Conservation (phyloP, 2,329 filamentous ascomycete genomes). For the Pyrenophora seminiperda region DNA sequence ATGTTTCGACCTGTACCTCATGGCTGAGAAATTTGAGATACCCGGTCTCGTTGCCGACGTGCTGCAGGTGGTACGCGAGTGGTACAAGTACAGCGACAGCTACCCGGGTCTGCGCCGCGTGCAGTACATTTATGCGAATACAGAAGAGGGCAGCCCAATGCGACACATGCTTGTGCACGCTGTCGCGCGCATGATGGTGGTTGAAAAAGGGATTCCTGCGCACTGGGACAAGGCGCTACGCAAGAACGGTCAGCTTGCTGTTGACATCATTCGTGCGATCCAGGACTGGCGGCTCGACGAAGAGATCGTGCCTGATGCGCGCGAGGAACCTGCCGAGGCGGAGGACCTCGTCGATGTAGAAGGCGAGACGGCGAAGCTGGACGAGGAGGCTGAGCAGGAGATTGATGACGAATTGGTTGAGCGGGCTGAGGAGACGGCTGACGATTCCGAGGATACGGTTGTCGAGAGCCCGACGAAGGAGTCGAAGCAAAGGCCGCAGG, state of each 20-base stretch:
- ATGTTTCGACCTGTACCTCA: slow-evolving; percentile 61
- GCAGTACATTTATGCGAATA: slow-evolving; percentile 59
- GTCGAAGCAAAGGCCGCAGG: background rate
- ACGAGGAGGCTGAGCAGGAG: slow-evolving; percentile 37
- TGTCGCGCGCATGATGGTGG: slow-evolving; percentile 58
- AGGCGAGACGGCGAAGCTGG: slow-evolving; percentile 46
- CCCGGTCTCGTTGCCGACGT: slow-evolving; percentile 54
- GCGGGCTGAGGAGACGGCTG: slow-evolving; percentile 20
- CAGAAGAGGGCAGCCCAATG: slow-evolving; percentile 54
- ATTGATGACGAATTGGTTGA: slow-evolving; percentile 38
- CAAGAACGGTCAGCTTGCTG: slow-evolving; percentile 61
- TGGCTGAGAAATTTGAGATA: slow-evolving; percentile 60
- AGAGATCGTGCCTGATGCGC: slow-evolving; percentile 56
- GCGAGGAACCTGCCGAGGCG: slow-evolving; percentile 50
- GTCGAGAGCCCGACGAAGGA: slow-evolving; percentile 27
- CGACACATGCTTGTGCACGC: slow-evolving; percentile 56
- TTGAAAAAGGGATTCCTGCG: slow-evolving; percentile 55
- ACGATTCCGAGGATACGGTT: slow-evolving; percentile 32
- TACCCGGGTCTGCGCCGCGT: slow-evolving; percentile 60
- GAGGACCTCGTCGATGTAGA: slow-evolving; percentile 45
- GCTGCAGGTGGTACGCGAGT: slow-evolving; percentile 56
- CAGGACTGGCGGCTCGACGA: slow-evolving; percentile 60
- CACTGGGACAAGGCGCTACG: slow-evolving; percentile 62
- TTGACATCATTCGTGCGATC: slow-evolving; percentile 60
- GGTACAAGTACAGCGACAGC: slow-evolving; percentile 58